Base-by-base conservation (phyloP, 1,284 basidiomycete species). In the Cutaneotrichosporon sp. region DNA sequence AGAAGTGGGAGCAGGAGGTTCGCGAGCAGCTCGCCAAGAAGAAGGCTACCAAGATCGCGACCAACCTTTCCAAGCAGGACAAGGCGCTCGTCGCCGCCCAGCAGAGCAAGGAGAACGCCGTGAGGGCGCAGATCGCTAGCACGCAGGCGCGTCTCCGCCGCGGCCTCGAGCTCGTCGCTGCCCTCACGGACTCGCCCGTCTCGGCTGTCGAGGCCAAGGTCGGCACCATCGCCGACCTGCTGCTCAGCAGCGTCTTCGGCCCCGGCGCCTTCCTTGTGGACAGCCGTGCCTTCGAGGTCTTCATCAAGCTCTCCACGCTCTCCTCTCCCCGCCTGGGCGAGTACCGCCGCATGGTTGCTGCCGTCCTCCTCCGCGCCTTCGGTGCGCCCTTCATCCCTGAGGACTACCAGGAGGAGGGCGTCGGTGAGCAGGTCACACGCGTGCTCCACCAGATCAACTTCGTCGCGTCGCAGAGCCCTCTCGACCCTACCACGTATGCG, bases 1-100 rank as follows among this genome's bases (percentile, higher is more conserved):
- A 90, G 14, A 89, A 91, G 71, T 98, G 94, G 94, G 95, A 98
- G 67, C 89, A 88, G 31, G 92, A 97, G 66, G 82, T 95, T n/a
- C 86, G 93, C 11, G 89, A 89, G 69, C 87, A 89, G 0, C 82
- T 97, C 0, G 89, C 90, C 8, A 86, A 81, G 64, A 95, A 95
- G 81, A 90, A 83, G 69, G 77, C 83, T 0, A 77, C 80, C 2
- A 71, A 82, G 1, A 78, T 80, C 5, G 67, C 65, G 13, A 72
- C 69, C 29, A 83, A 84, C 5, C 77, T 97, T 3, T 91, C 89
- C 2, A 97, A 94, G 74, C 87, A 89, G 66, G 91, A 95, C 61
- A 87, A 89, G 67, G 87, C 86, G 0, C 83, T 91, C 4, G 85
- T 97, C 7, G 84, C 88, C 52, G 86, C 86, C 2, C 94, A 97